These are phyloP conservation scores for Immersiella caudata DNA, from an alignment of 495 filamentous ascomycete species.

Conservation along the genomic window DNA sequence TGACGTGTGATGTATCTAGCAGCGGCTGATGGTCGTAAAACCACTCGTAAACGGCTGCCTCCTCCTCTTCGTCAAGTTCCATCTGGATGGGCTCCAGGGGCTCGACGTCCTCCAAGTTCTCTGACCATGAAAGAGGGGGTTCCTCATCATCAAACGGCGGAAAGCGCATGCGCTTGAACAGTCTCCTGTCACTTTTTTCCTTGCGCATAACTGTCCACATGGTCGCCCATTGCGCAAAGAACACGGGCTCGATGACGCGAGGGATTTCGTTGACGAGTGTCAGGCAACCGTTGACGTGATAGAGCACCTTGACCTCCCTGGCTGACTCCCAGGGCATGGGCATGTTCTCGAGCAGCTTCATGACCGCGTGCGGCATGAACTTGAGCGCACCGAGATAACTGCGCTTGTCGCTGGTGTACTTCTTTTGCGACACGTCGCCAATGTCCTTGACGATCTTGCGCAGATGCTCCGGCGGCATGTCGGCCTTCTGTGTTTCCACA, in stretches of 20 bases:
- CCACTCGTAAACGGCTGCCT: slow-evolving; percentile 90
- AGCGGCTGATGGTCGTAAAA: slow-evolving; percentile 96
- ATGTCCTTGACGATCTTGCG: slow-evolving; percentile 99
- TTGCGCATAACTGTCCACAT: slow-evolving; percentile 99
- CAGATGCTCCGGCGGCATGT: slow-evolving; percentile 98
- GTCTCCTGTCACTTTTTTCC: slow-evolving; percentile 92
- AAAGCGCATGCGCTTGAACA: slow-evolving; percentile 99
- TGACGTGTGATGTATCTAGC: slow-evolving; percentile 89
- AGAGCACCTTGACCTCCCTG: slow-evolving; percentile 94
- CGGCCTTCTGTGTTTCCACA: slow-evolving; percentile 96
- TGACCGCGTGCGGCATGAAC: slow-evolving; percentile 99
- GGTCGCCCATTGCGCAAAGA: slow-evolving; percentile 98
- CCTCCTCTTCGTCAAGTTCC: slow-evolving; percentile 97
- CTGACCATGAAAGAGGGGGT: slow-evolving; percentile 94
- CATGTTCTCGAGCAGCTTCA: slow-evolving; percentile 99
- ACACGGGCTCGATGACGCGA: slow-evolving; percentile 96
- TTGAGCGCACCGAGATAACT: slow-evolving; percentile 97
- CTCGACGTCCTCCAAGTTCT: slow-evolving; percentile 98
- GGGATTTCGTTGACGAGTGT: slow-evolving; percentile 97
- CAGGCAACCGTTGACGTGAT: slow-evolving; percentile 97
- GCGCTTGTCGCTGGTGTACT: slow-evolving; percentile 97
- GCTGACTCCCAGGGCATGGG: slow-evolving; percentile 99
- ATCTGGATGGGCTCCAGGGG: slow-evolving; percentile 98
- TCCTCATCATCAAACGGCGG: slow-evolving; percentile 99
- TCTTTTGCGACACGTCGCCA: slow-evolving; percentile 98